Evolutionary conservation across 2,329 filamentous ascomycete genomes (phyloP).

Genomic region (Camillea tinctor): DNA sequence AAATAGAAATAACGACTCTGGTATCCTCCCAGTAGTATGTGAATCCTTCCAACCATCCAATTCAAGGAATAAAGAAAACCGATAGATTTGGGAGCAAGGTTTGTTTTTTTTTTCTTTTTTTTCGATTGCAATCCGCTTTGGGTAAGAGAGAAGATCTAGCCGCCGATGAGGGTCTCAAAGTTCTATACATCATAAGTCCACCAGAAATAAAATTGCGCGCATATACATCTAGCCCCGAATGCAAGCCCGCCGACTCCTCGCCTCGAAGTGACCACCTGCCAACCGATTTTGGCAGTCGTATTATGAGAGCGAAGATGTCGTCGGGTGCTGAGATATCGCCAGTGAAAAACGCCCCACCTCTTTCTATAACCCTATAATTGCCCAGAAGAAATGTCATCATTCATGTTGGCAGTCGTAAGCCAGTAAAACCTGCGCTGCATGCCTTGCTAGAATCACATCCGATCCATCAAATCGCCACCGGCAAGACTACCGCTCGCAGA

Average conservation of each 20-base stretch:
- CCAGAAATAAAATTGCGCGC: conserved; percentile 3
- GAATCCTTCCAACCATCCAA: background rate
- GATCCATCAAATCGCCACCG: conserved; percentile 66
- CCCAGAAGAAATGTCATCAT: conserved; percentile 27
- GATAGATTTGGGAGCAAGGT: background rate
- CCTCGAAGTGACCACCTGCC: conserved; percentile 14
- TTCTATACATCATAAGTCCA: conserved; percentile 29
- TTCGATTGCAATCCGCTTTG: conserved; percentile 5
- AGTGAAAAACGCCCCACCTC: conserved; percentile 25
- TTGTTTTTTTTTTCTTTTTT: background rate
- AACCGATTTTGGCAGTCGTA: conserved; percentile 20
- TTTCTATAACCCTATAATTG: conserved; percentile 34
- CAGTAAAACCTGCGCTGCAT: conserved; percentile 4
- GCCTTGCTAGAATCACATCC: conserved; percentile 36
- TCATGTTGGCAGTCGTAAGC: conserved; percentile 27
- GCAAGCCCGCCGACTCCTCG: conserved; percentile 9
- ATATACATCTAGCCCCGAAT: conserved; percentile 14
- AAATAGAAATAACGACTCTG: background rate
- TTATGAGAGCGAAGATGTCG: conserved; percentile 22
- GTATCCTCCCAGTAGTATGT: background rate
- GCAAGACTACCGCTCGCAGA: conserved; percentile 76
- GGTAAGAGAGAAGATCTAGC: conserved; percentile 30
- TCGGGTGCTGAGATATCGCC: conserved; percentile 16
- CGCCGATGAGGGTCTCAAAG: conserved; percentile 29
- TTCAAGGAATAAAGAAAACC: background rate